Evolutionary conservation across 768 basidiomycete species (phyloP).

Genomic region (Xanthoconium purpureum): DNA sequence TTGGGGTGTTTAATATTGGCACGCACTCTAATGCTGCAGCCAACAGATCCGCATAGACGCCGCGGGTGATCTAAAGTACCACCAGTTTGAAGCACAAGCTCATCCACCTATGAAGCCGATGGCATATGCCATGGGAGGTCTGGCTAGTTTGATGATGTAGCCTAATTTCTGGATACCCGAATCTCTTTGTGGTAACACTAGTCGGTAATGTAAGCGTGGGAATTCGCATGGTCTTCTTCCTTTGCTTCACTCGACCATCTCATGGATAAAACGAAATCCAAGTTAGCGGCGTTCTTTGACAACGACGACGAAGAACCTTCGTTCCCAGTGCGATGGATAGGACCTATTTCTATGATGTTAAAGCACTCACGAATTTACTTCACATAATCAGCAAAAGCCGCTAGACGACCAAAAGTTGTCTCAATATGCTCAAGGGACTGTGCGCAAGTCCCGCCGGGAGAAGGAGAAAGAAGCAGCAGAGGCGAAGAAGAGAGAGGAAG

Average conservation of each 20-base stretch:
- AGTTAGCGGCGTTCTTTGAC: slow-evolving; percentile 78
- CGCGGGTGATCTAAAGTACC: slow-evolving; percentile 67
- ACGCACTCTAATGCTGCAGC: slow-evolving; percentile 4
- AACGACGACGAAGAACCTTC: slow-evolving; percentile 81
- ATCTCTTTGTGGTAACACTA: neutral
- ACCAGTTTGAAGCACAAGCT: slow-evolving; percentile 79
- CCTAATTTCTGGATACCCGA: neutral
- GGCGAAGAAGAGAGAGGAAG: slow-evolving; percentile 82
- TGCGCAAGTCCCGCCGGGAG: slow-evolving; percentile 87
- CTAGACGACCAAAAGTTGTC: slow-evolving; percentile 84
- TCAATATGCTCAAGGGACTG: slow-evolving; percentile 81
- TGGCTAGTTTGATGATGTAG: slow-evolving; percentile 71
- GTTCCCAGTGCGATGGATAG: slow-evolving; percentile 90
- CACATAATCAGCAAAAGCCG: slow-evolving; percentile 70
- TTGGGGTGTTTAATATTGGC: neutral
- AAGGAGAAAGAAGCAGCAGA: slow-evolving; percentile 92
- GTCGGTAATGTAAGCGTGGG: slow-evolving; percentile 22
- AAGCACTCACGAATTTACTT: slow-evolving; percentile 57
- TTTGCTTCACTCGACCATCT: slow-evolving; percentile 2
- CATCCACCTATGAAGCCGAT: slow-evolving; percentile 93
- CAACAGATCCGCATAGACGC: slow-evolving; percentile 78
- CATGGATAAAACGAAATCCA: slow-evolving; percentile 40
- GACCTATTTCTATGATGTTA: slow-evolving; percentile 52
- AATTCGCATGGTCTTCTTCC: slow-evolving; percentile 7
- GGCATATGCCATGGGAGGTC: slow-evolving; percentile 75